A percentile compares a stretch with the other conserved stretches of the same genome.
These are phyloP conservation scores for Chlorella variabilis DNA, from an alignment of 163 green algal genomes.

Conservation along the genomic window DNA sequence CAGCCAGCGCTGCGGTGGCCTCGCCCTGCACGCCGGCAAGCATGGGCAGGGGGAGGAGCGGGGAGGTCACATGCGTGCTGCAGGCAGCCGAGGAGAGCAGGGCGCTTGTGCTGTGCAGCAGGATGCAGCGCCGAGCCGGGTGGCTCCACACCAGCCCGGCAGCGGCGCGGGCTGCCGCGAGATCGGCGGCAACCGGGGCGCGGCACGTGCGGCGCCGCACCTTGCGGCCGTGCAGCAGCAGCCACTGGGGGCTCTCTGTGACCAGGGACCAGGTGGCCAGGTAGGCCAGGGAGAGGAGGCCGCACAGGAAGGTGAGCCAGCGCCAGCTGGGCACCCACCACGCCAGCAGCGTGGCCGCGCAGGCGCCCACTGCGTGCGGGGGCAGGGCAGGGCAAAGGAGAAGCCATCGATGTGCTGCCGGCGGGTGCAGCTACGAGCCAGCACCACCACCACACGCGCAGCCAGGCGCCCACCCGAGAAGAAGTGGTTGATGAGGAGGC, in stretches of 20 bases:
- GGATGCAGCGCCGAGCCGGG: too few species aligned
- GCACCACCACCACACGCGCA: neutral
- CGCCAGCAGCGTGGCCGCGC: conserved; percentile 36
- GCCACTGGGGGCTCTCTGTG: conserved; percentile 62
- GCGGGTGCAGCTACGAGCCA: neutral
- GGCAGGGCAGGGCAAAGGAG: neutral
- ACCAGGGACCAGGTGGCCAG: conserved; percentile 32
- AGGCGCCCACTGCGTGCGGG: conserved; percentile 18
- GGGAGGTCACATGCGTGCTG: too few species aligned
- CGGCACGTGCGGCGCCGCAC: too few species aligned
- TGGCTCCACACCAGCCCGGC: too few species aligned
- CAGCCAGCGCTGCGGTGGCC: conserved; percentile 58
- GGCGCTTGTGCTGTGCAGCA: too few species aligned
- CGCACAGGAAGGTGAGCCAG: conserved; percentile 33
- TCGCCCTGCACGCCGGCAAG: conserved; percentile 49
- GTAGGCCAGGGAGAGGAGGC: conserved; percentile 19
- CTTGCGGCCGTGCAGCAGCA: conserved; percentile 60
- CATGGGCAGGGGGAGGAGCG: too few species aligned
- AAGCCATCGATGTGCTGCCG: too few species aligned
- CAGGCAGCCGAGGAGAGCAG: neutral
- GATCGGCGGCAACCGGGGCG: too few species aligned
- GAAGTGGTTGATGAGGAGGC: conserved; percentile 37
- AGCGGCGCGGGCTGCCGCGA: too few species aligned
- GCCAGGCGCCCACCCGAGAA: conserved; percentile 5
- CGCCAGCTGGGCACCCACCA: conserved; percentile 53